These are phyloP conservation scores for Fonsecaea pugnacius DNA, from an alignment of 2,329 filamentous ascomycete genomes.

Conservation along the genomic window DNA sequence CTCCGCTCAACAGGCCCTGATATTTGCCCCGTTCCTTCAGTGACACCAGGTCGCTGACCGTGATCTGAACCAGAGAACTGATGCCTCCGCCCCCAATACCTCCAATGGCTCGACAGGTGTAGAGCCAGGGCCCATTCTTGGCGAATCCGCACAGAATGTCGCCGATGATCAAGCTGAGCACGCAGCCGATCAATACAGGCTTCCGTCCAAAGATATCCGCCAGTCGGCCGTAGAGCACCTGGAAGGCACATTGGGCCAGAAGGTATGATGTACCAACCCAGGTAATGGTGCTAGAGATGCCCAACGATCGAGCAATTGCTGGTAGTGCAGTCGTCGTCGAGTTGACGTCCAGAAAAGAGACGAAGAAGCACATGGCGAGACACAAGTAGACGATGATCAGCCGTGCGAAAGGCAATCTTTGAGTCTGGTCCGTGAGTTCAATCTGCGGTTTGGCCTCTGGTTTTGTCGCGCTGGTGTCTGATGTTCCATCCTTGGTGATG, in stretches of 20 bases:
- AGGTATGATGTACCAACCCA: conserved; percentile 23
- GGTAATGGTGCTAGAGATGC: background rate
- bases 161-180: conserved; percentile 59
- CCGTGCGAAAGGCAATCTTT: background rate
- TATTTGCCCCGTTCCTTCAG: conserved; percentile 63
- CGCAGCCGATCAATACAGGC: conserved; percentile 58
- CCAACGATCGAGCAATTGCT: background rate
- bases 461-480: background rate
- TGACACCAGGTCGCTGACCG: conserved; percentile 64
- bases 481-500: background rate
- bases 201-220: conserved; percentile 67
- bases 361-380: conserved; percentile 4
- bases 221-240: conserved; percentile 65
- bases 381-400: conserved; percentile 3
- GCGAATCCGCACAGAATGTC: conserved; percentile 65
- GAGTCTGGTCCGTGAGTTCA: background rate
- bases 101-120: conserved; percentile 63
- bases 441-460: background rate
- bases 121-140: conserved; percentile 61
- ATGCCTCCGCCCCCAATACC: conserved; percentile 67
- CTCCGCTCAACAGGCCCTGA: background rate
- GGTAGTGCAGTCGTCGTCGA: background rate
- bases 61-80: conserved; percentile 63
- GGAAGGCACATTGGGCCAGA: conserved; percentile 58
- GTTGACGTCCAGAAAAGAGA: conserved; percentile 1